Conservation (phyloP, 1,284 basidiomycete genomes). For the Naganishia cerealis region DNA sequence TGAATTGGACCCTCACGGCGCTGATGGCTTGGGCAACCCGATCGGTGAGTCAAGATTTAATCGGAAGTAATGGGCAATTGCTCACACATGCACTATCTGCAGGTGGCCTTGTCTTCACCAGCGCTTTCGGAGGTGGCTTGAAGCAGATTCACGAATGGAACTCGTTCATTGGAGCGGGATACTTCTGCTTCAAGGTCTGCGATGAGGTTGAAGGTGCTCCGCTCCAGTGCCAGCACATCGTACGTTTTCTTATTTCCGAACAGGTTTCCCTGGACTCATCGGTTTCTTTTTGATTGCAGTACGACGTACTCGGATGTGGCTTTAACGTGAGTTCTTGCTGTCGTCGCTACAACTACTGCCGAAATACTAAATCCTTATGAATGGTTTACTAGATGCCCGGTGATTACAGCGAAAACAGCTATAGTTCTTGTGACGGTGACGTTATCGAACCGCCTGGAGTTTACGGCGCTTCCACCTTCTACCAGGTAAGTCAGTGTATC, state of each 20-base stretch:
- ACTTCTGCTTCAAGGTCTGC: constrained; percentile 76
- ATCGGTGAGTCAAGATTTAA: constrained; percentile 48
- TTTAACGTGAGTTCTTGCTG: constrained; percentile 55
- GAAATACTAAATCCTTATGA: not conserved
- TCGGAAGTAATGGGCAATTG: constrained; percentile 52
- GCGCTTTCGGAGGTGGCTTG: constrained; percentile 61
- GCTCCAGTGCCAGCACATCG: constrained; percentile 66
- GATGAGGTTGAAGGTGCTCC: constrained; percentile 61
- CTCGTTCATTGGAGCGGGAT: constrained; percentile 43
- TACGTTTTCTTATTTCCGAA: constrained; percentile 54
- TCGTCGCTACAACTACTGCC: constrained; percentile 39
- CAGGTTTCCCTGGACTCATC: not conserved
- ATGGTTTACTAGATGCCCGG: constrained; percentile 68
- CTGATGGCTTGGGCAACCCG: constrained; percentile 57
- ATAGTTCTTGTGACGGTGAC: constrained; percentile 43
- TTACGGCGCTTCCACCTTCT: constrained; percentile 66
- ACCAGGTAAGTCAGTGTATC: constrained; percentile 55
- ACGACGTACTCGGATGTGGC: constrained; percentile 18
- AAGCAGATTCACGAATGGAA: constrained; percentile 51
- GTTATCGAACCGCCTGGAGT: constrained; percentile 61
- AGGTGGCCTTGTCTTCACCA: constrained; percentile 70
- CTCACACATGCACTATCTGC: constrained; percentile 51
- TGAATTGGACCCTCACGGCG: constrained; percentile 58
- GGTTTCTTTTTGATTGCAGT: not conserved
- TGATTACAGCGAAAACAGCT: constrained; percentile 52